These are phyloP conservation scores for Backusella morwellensis DNA, from an alignment of 192 early-diverging fungal species.

Conservation along the genomic window DNA sequence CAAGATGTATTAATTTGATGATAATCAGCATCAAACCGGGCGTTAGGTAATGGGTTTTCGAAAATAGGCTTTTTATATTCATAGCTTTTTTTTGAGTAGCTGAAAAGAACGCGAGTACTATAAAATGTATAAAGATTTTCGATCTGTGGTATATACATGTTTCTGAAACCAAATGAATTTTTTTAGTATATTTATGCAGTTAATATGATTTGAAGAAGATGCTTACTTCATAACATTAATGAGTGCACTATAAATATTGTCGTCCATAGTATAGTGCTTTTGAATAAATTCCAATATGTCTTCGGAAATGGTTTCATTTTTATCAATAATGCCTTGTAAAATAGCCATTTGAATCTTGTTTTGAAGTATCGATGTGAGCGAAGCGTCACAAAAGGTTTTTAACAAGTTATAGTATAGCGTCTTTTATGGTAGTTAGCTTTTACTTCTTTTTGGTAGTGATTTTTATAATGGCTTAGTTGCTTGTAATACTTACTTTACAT, in stretches of 20 bases:
- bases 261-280: slow-evolving; percentile 29
- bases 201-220: neutral
- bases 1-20: slow-evolving; percentile 62
- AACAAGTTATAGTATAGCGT: slow-evolving; percentile 48
- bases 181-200: neutral
- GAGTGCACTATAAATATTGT: slow-evolving; percentile 35
- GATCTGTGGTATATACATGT: slow-evolving; percentile 58
- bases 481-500: slow-evolving; percentile 43
- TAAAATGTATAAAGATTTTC: slow-evolving; percentile 66
- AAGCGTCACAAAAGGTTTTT: slow-evolving; percentile 32
- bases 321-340: slow-evolving; percentile 42
- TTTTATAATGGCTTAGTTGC: neutral
- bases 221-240: slow-evolving; percentile 41
- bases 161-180: slow-evolving; percentile 26
- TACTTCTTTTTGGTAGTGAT: neutral
- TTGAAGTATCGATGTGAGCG: neutral
- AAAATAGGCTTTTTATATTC: slow-evolving; percentile 64
- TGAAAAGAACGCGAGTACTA: slow-evolving; percentile 56
- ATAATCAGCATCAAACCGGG: slow-evolving; percentile 56
- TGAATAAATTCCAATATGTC: slow-evolving; percentile 44
- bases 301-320: slow-evolving; percentile 34
- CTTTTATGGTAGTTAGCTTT: slow-evolving; percentile 18
- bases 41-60: slow-evolving; percentile 60
- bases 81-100: slow-evolving; percentile 55
- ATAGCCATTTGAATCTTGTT: neutral